phyloP scores from a whole-genome alignment of 768 basidiomycete genomes.

The Pulveroboletus sp. region DNA sequence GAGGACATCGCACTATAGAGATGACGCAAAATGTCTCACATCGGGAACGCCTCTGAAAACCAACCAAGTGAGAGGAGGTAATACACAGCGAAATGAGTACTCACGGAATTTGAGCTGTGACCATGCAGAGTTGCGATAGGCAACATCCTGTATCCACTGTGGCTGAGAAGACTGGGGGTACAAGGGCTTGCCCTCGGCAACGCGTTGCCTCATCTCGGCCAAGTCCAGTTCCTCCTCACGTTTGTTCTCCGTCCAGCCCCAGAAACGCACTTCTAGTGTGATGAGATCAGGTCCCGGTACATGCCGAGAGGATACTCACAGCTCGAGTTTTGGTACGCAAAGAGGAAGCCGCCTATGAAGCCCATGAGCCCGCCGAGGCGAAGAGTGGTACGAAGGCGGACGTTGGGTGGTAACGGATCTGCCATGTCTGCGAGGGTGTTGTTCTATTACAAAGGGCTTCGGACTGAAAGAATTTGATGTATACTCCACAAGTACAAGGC shows the following conservation, averaged over 20 bases:
- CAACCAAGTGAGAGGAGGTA: conserved; percentile 9
- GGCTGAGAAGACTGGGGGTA: conserved; percentile 83
- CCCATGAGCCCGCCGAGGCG: conserved; percentile 72
- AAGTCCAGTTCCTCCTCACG: conserved; percentile 75
- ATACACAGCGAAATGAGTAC: conserved; percentile 26
- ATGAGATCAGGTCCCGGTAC: conserved; percentile 9
- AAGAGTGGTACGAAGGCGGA: conserved; percentile 36
- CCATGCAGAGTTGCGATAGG: conserved; percentile 84
- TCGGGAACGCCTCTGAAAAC: conserved; percentile 61
- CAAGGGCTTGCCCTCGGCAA: conserved; percentile 73
- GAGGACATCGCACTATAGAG: not conserved
- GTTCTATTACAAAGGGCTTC: conserved; percentile 8
- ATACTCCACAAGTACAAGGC: conserved; percentile 78
- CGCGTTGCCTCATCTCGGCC: conserved; percentile 71
- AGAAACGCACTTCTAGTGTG: conserved; percentile 69
- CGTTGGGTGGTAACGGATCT: conserved; percentile 36
- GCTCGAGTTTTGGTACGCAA: conserved; percentile 89
- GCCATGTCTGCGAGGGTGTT: conserved; percentile 37
- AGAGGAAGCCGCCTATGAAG: conserved; percentile 84
- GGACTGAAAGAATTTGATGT: conserved; percentile 21
- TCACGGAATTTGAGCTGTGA: conserved; percentile 90
- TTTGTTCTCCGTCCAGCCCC: conserved; percentile 91
- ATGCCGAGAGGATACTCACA: conserved; percentile 44
- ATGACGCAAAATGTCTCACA: conserved; percentile 42
- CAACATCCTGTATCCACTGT: conserved; percentile 80